These are phyloP conservation scores for Schoenoplectus triqueter DNA, from an alignment of 202 grass and related monocot species.

Conservation along the genomic window DNA sequence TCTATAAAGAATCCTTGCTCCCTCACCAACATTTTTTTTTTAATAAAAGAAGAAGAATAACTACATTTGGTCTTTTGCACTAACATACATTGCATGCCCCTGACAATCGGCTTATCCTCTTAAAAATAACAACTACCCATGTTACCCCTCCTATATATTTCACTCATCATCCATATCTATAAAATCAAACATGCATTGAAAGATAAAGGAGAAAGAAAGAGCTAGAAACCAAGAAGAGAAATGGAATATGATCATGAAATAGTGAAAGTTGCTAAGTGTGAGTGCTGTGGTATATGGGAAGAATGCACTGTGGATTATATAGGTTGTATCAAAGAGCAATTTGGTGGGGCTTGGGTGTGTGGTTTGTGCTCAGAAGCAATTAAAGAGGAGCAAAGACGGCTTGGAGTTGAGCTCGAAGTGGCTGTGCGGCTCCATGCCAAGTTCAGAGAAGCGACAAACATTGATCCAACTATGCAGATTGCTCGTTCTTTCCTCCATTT, in stretches of 20 bases:
- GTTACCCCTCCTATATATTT: conserved; percentile 29
- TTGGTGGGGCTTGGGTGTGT: conserved; percentile 65
- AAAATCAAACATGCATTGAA: neutral
- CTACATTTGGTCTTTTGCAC: conserved; percentile 10
- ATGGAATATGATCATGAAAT: conserved; percentile 42
- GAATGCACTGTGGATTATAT: conserved; percentile 62
- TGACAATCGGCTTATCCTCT: conserved; percentile 26
- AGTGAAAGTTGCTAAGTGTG: conserved; percentile 49
- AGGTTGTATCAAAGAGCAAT: conserved; percentile 48
- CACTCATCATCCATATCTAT: conserved; percentile 23
- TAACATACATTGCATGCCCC: conserved; percentile 33
- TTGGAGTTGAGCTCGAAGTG: conserved; percentile 46
- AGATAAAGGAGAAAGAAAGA: conserved; percentile 11
- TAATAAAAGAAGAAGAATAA: conserved; percentile 25
- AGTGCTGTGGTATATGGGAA: conserved; percentile 62
- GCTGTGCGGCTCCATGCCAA: conserved; percentile 52
- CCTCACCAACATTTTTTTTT: conserved; percentile 39
- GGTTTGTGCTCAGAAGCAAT: conserved; percentile 63
- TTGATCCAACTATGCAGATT: conserved; percentile 42
- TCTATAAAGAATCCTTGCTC: conserved; percentile 37
- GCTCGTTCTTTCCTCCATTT: conserved; percentile 57
- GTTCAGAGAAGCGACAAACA: conserved; percentile 44
- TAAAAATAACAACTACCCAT: conserved; percentile 37
- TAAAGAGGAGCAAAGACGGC: conserved; percentile 56
- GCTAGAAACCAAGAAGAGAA: conserved; percentile 5